These are phyloP conservation scores for Picochlorum sp. DNA, from an alignment of 139 green algal genomes.

Conservation along the genomic window DNA sequence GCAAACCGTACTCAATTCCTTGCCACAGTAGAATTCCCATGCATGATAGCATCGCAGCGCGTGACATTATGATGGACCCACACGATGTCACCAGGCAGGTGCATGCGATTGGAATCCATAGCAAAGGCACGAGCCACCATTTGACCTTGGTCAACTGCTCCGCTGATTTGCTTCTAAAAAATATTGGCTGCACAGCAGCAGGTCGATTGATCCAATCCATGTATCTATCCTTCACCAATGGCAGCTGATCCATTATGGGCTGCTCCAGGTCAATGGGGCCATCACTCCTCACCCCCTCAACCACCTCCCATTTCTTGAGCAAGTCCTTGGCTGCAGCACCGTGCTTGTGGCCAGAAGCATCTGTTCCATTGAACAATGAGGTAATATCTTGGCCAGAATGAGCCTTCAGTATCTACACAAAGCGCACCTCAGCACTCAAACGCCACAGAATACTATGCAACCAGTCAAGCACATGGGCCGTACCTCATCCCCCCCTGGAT, in stretches of 20 bases:
- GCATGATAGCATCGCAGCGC: constrained; percentile 6
- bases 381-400: constrained; percentile 13
- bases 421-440: not conserved
- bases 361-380: not conserved
- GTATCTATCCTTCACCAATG: constrained; percentile 36
- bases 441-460: not conserved
- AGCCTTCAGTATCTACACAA: not conserved
- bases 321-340: not conserved
- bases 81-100: not conserved
- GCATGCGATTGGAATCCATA: constrained; percentile 64
- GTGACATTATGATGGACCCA: not conserved
- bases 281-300: not conserved
- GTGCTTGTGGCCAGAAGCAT: constrained; percentile 8
- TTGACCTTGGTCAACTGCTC: constrained; percentile 54
- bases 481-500: constrained; percentile 19
- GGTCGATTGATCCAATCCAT: constrained; percentile 73
- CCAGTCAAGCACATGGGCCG: not conserved
- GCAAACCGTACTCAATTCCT: constrained; percentile 81
- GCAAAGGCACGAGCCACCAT: constrained; percentile 73
- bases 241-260: constrained; percentile 17
- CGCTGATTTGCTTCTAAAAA: constrained; percentile 55
- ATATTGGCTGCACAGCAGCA: constrained; percentile 56
- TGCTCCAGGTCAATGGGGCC: constrained; percentile 8
- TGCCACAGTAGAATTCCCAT: constrained; percentile 71
- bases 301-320: constrained; percentile 1